Base-by-base conservation (phyloP, 805 yeast genomes). In the Suhomyces faveliae region DNA sequence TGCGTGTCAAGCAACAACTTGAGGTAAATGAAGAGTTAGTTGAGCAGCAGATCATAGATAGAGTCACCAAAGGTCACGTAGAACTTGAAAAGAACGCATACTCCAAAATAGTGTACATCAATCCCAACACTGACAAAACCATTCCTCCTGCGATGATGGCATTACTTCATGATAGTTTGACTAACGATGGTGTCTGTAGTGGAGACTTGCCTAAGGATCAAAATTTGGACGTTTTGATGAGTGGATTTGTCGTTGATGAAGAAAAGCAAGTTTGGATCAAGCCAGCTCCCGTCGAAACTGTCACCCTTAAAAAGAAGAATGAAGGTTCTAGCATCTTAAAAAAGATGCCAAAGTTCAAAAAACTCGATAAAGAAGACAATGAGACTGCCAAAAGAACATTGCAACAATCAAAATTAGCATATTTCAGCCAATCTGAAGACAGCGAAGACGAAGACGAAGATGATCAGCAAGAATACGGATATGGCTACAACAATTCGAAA, bases 211-310 rank as follows among this genome's bases (percentile, higher is more conserved):
- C 84, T 3, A 54, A 55, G 5, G 77, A 73, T 51, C 81, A 70
- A 52, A 71, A 69, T 42, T 62, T 88, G 46, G 85, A 84, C 56
- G 91, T 83, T 21, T 70, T 87, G 45, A 74, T 84, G 73, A 74
- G 77, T 25, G 92, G 91, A 0, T 84, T 87, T 52, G 66, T 79
- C n/a, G 67, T 74, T 5, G 68, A 61, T 22, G 52, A 53, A 29
- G 74, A 69, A 21, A 67, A 73, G 21, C 55, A 52, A 6, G 58
- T 57, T 37, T 87, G 91, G 90, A 55, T 69, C 10, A 83, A 78
- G 60, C 85, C 87, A 5, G 70, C 65, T 22, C 63, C 68, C 2
- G 62, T 54, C 3, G 62, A 61, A 17, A 51, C 61, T 24, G 52
- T 58, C 29, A 43, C 65, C 20, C 70, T 68, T 51, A 66, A 62